phyloP scores from a whole-genome alignment of 148 eudicot genomes.

The Simmondsia chinensis region DNA sequence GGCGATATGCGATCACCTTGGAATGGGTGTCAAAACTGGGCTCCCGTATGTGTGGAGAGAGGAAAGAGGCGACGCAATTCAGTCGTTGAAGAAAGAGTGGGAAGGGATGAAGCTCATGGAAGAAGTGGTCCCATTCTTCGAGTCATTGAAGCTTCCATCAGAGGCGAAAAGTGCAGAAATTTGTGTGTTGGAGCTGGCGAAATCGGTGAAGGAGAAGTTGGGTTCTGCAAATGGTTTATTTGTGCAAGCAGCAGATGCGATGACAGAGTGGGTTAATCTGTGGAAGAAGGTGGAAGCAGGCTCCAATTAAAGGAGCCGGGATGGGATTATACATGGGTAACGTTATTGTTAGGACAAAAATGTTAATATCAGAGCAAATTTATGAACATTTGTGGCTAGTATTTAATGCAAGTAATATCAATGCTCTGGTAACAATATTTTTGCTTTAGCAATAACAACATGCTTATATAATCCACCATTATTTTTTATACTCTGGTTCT shows the following conservation, averaged over 20 bases:
- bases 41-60: conserved; percentile 86
- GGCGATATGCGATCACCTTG: conserved; percentile 69
- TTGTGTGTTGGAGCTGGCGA: conserved; percentile 74
- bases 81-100: conserved; percentile 93
- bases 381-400: too few species aligned
- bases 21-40: conserved; percentile 78
- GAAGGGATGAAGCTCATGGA: conserved; percentile 90
- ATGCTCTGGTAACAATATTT: too few species aligned
- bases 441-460: too few species aligned
- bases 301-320: conserved; percentile 1
- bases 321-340: conserved; percentile 1
- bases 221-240: conserved; percentile 39
- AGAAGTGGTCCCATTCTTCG: conserved; percentile 75
- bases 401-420: too few species aligned
- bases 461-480: too few species aligned
- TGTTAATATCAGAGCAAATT: too few species aligned
- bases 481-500: too few species aligned
- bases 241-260: conserved; percentile 69
- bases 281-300: conserved; percentile 47
- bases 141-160: conserved; percentile 44
- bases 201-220: conserved; percentile 49
- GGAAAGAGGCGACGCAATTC: conserved; percentile 71
- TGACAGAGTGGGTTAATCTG: conserved; percentile 77
- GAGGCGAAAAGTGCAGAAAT: conserved; percentile 59
- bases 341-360: too few species aligned